A percentile compares a stretch with the other conserved stretches of the same genome.
Evolutionary conservation across 805 yeast species (phyloP).

Genomic region (Saccharomycopsis schoenii): DNA sequence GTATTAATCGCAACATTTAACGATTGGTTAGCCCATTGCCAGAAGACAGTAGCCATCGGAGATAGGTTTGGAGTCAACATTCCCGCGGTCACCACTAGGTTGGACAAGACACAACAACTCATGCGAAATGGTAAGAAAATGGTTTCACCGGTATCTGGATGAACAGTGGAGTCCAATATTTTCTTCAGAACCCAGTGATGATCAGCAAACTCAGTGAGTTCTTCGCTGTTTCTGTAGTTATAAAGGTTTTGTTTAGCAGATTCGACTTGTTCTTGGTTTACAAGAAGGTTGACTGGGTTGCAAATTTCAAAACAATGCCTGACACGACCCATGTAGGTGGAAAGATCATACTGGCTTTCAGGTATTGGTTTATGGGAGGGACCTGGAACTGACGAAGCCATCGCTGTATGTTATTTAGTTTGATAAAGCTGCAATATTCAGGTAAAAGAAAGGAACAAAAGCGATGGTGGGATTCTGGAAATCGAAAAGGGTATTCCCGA

Average conservation of each 20-base stretch:
- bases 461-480: too few species aligned
- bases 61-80: slow-evolving; percentile 95
- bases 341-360: slow-evolving; percentile 65
- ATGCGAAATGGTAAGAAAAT: slow-evolving; percentile 90
- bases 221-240: slow-evolving; percentile 62
- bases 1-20: slow-evolving; percentile 94
- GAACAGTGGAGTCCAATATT: slow-evolving; percentile 82
- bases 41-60: slow-evolving; percentile 81
- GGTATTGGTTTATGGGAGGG: slow-evolving; percentile 59
- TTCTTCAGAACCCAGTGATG: slow-evolving; percentile 84
- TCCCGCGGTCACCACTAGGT: slow-evolving; percentile 91
- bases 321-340: slow-evolving; percentile 89
- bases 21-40: slow-evolving; percentile 98
- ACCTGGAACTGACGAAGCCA: slow-evolving; percentile 89
- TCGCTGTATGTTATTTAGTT: slow-evolving; percentile 21
- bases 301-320: slow-evolving; percentile 88
- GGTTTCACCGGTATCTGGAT: slow-evolving; percentile 94
- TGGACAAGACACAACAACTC: slow-evolving; percentile 92
- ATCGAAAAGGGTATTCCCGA: too few species aligned
- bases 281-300: slow-evolving; percentile 83
- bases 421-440: too few species aligned
- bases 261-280: slow-evolving; percentile 52
- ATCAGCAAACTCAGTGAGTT: slow-evolving; percentile 51
- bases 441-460: too few species aligned
- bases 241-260: slow-evolving; percentile 56